These are phyloP conservation scores for Fomitopsis schrenkii DNA, from an alignment of 1,284 basidiomycete genomes.

Conservation along the genomic window DNA sequence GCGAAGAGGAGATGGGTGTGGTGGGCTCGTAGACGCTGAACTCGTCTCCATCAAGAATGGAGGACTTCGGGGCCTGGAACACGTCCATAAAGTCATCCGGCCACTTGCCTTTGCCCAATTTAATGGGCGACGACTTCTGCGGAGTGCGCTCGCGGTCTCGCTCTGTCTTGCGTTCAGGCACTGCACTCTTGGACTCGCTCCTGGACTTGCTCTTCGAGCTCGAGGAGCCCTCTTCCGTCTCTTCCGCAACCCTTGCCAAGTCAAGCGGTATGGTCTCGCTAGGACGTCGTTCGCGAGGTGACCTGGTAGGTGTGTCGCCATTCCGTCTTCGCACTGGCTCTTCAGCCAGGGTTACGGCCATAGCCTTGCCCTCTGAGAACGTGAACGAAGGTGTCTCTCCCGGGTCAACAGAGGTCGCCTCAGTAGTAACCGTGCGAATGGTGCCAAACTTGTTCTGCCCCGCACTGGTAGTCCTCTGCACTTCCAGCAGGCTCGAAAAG, in stretches of 20 bases:
- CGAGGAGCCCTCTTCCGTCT: constrained; percentile 58
- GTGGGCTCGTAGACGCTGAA: constrained; percentile 18
- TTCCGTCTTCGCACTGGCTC: constrained; percentile 40
- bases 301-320: constrained; percentile 24
- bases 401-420: constrained; percentile 57
- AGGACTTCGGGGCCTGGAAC: constrained; percentile 35
- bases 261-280: constrained; percentile 61
- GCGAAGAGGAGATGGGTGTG: constrained; percentile 45
- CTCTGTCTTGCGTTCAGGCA: constrained; percentile 7
- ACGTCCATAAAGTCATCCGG: constrained; percentile 74
- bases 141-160: constrained; percentile 24
- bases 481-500: constrained; percentile 63
- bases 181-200: constrained; percentile 13
- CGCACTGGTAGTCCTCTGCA: constrained; percentile 36
- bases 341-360: constrained; percentile 40
- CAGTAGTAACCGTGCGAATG: constrained; percentile 74
- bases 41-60: constrained; percentile 20
- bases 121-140: constrained; percentile 31
- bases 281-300: constrained; percentile 48
- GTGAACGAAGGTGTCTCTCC: constrained; percentile 57
- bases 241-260: constrained; percentile 66
- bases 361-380: constrained; percentile 54
- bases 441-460: constrained; percentile 65
- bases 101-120: constrained; percentile 76
- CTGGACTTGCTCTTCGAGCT: constrained; percentile 29